A percentile compares a stretch with the other conserved stretches of the same genome.
These are phyloP conservation scores for Inga oerstediana DNA, from an alignment of 306 rosid species.

Conservation along the genomic window DNA sequence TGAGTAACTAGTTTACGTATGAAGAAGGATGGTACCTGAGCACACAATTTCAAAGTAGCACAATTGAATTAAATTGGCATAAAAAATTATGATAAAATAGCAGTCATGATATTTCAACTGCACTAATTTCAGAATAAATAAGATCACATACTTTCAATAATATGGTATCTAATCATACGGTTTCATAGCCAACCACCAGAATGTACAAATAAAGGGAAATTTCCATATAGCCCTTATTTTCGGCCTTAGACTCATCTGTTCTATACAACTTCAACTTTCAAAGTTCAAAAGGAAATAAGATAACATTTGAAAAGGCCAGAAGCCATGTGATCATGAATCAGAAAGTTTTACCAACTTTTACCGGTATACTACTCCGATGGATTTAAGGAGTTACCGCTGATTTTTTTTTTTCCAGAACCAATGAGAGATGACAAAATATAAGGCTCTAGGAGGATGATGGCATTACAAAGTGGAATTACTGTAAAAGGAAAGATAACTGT, in stretches of 20 bases:
- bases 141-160: not conserved
- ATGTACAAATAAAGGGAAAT: not conserved
- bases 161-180: no score
- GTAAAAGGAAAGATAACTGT: not conserved
- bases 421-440: not conserved
- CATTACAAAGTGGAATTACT: not conserved
- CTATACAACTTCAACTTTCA: no score
- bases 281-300: no score
- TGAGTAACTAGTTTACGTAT: constrained; percentile 91
- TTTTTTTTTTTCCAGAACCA: no score
- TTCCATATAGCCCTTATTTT: no score
- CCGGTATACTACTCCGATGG: no score
- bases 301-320: no score
- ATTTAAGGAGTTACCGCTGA: no score
- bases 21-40: constrained; percentile 96
- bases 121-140: not conserved
- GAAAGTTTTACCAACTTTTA: no score
- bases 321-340: no score
- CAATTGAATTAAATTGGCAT: not conserved
- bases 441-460: not conserved
- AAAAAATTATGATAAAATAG: constrained; percentile 11
- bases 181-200: no score
- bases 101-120: not conserved
- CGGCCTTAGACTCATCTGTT: no score
- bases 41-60: not conserved